Conservation (phyloP, 352 stramenopile species). For the Pythium folliculosum region DNA sequence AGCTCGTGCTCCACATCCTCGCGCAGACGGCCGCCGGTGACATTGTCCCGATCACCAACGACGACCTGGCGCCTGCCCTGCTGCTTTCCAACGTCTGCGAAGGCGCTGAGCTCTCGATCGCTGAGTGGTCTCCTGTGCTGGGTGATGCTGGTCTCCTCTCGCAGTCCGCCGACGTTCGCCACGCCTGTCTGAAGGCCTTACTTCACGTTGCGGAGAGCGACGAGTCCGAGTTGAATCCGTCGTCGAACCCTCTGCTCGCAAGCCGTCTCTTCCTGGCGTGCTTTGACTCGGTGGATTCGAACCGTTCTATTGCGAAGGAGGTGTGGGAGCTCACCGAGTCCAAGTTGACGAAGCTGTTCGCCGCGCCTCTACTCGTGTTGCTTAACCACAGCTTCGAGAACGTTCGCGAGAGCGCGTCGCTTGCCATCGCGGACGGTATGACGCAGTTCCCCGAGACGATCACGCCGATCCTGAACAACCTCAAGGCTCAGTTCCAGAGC, state of each 20-base stretch:
- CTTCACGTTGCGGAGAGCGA: conserved; percentile 60
- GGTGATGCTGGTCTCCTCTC: conserved; percentile 73
- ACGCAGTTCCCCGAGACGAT: conserved; percentile 76
- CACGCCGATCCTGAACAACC: conserved; percentile 62
- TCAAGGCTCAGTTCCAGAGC: conserved; percentile 67
- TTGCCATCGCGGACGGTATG: conserved; percentile 82
- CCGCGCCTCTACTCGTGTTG: conserved; percentile 62
- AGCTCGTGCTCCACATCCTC: conserved; percentile 66
- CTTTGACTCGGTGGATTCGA: conserved; percentile 68
- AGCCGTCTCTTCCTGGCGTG: conserved; percentile 63
- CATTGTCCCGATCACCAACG: conserved; percentile 63
- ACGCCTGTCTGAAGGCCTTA: conserved; percentile 61
- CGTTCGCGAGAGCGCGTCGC: conserved; percentile 75
- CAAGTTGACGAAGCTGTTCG: conserved; percentile 60
- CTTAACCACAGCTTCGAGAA: conserved; percentile 75
- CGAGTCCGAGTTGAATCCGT: conserved; percentile 46
- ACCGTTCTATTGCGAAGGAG: conserved; percentile 54
- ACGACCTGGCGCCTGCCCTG: conserved; percentile 51
- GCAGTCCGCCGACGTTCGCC: conserved; percentile 50
- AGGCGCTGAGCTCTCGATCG: conserved; percentile 50
- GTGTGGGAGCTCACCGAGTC: conserved; percentile 65
- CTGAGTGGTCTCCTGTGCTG: conserved; percentile 73
- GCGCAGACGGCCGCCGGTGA: conserved; percentile 51
- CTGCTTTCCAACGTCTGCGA: conserved; percentile 62
- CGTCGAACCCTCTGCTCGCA: conserved; percentile 40